Conservation (phyloP, 1,139 yeast genomes). For the Saccharomyces pastorianus region DNA sequence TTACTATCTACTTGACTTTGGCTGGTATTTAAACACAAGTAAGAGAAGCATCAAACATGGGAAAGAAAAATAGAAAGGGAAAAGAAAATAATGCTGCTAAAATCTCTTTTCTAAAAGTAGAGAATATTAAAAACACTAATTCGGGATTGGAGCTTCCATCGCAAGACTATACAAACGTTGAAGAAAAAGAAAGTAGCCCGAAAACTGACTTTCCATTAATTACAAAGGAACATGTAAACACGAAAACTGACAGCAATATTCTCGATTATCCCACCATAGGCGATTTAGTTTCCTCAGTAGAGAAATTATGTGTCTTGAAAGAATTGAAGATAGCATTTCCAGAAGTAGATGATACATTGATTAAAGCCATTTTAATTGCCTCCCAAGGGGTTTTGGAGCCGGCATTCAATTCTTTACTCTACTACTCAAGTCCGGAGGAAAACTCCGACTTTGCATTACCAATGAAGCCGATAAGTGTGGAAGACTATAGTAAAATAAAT, state of each 20-base stretch:
- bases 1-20: neutral
- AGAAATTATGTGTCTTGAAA: neutral
- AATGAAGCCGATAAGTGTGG: constrained; percentile 43
- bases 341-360: constrained; percentile 48
- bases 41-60: neutral
- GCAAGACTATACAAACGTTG: neutral
- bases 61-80: constrained; percentile 1
- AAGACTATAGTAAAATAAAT: constrained; percentile 48
- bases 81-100: neutral
- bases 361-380: constrained; percentile 71
- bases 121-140: neutral
- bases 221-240: neutral
- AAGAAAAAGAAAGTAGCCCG: neutral
- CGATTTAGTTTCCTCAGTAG: neutral
- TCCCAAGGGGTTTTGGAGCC: constrained; percentile 65
- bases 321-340: constrained; percentile 68
- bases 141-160: neutral
- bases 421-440: constrained; percentile 69
- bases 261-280: neutral
- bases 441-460: constrained; percentile 51
- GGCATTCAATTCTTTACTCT: constrained; percentile 75
- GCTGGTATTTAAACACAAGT: neutral
- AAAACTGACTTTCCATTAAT: neutral
- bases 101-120: neutral
- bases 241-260: neutral